Conservation (phyloP, 768 basidiomycete species). For the Fibroporia radiculosa region DNA sequence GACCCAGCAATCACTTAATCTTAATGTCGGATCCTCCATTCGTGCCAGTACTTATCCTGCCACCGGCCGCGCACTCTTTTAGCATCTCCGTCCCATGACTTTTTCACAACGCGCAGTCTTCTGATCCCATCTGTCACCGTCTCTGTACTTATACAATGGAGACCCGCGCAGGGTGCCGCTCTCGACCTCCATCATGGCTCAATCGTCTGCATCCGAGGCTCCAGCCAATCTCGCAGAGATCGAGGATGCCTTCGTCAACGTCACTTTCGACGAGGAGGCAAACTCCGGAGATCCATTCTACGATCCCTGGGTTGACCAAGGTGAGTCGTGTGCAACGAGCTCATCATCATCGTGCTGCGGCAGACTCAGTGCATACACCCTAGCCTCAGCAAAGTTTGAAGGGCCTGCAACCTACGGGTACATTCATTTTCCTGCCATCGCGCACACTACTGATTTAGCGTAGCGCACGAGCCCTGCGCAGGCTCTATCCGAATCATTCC, state of each 20-base stretch:
- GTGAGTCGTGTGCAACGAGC: constrained; percentile 22
- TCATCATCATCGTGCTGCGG: background rate
- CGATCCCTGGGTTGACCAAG: constrained; percentile 42
- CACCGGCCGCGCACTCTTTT: no score
- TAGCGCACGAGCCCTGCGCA: constrained; percentile 41
- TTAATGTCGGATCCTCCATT: no score
- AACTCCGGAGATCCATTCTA: constrained; percentile 32
- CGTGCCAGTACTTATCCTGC: no score
- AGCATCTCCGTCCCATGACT: no score
- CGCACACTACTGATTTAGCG: background rate
- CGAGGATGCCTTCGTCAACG: constrained; percentile 41
- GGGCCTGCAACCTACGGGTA: constrained; percentile 41
- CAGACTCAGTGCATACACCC: background rate
- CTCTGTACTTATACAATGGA: no score
- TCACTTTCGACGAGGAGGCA: constrained; percentile 30
- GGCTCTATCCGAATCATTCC: constrained; percentile 54
- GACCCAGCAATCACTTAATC: no score
- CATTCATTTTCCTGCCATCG: background rate
- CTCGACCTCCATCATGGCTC: no score
- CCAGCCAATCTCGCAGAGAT: no score
- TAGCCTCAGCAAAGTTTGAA: constrained; percentile 19
- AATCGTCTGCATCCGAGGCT: no score
- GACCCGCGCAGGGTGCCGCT: no score
- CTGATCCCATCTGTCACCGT: no score
- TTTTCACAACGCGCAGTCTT: no score